Evolutionary conservation across 805 yeast genomes (phyloP).

Genomic region (Kodamaea hsintzibuensis): DNA sequence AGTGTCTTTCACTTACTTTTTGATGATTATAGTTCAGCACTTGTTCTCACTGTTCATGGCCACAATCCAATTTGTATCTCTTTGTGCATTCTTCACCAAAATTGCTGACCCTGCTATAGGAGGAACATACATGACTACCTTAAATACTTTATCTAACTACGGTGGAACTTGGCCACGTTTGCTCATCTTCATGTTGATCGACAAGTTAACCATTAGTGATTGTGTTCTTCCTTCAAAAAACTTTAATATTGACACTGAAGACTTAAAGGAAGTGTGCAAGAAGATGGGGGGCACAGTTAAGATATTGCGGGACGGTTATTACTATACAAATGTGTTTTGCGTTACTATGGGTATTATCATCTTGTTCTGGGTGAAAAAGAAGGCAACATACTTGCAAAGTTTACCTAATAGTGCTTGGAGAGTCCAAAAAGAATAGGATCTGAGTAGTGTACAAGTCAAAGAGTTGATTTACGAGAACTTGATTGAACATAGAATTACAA

Average conservation of each 20-base stretch:
- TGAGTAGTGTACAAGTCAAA: not conserved
- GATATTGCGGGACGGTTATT: conserved; percentile 77
- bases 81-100: conserved; percentile 91
- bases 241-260: conserved; percentile 26
- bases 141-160: conserved; percentile 86
- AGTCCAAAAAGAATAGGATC: conserved; percentile 25
- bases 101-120: conserved; percentile 96
- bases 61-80: conserved; percentile 91
- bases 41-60: conserved; percentile 87
- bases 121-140: conserved; percentile 96
- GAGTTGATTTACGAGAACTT: not conserved
- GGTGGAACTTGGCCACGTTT: conserved; percentile 98
- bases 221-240: conserved; percentile 43
- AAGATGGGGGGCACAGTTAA: conserved; percentile 56
- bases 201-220: conserved; percentile 64
- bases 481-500: not conserved
- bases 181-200: conserved; percentile 78
- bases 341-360: conserved; percentile 62
- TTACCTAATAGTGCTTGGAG: conserved; percentile 82
- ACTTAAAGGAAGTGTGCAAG: conserved; percentile 51
- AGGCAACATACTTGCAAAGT: conserved; percentile 64
- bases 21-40: conserved; percentile 79
- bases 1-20: conserved; percentile 57
- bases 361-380: conserved; percentile 67
- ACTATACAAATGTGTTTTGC: conserved; percentile 72